Conservation (phyloP, 192 early-diverging fungal genomes). For the Allomyces arbusculus region DNA sequence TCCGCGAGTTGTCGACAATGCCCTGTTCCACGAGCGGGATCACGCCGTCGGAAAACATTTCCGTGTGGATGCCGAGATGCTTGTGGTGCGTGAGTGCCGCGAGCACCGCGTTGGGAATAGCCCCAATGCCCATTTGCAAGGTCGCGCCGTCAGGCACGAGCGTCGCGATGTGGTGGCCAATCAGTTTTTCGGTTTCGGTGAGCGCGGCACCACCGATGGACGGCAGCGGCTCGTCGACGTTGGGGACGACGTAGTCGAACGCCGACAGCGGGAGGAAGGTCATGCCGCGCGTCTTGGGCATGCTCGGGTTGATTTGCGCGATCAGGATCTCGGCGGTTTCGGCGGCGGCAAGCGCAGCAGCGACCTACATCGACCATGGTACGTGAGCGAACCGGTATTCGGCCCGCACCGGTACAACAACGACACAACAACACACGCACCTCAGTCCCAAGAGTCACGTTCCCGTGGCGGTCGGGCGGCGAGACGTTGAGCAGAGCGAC, state of each 20-base stretch:
- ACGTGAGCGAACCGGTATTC: no score
- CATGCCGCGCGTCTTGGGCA: constrained; percentile 18
- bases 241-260: constrained; percentile 18
- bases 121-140: constrained; percentile 29
- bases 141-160: constrained; percentile 24
- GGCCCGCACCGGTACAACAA: no score
- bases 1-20: constrained; percentile 19
- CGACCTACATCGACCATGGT: constrained; percentile 1
- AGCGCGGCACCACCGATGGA: neutral
- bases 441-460: constrained; percentile 20
- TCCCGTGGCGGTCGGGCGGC: constrained; percentile 27
- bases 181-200: constrained; percentile 13
- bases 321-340: constrained; percentile 18
- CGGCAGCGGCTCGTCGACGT: constrained; percentile 15
- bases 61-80: constrained; percentile 28
- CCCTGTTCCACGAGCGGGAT: constrained; percentile 22
- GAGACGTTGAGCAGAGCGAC: constrained; percentile 26
- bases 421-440: constrained; percentile 4
- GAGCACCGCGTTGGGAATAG: constrained; percentile 29
- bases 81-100: constrained; percentile 16
- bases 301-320: constrained; percentile 24
- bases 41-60: constrained; percentile 28
- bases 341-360: constrained; percentile 15
- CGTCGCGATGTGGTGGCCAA: constrained; percentile 20
- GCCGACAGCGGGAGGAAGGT: constrained; percentile 19